Base-by-base conservation (phyloP, 371 early-diverging fungal genomes). In the Circinella umbellata region DNA sequence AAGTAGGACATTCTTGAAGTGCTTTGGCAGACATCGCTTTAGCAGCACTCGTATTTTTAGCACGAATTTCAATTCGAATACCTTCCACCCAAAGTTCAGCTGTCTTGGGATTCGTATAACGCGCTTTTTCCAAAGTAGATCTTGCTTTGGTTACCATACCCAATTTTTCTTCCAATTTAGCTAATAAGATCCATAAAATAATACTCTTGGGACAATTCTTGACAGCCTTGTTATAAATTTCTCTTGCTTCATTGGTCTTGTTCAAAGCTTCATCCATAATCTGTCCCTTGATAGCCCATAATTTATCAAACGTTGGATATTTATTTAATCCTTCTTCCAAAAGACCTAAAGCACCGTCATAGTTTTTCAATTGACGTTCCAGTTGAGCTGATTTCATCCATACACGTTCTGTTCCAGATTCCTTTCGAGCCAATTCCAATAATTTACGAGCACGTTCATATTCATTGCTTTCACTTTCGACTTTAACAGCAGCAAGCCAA, bases 351-450 rank as follows among this genome's bases (percentile, higher is more conserved):
- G 98, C 97, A 42, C 80, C 88, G 0, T 87, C 82, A 20, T 81
- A 75, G 47, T 92, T 77, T 34, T 87, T 88, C 64, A 94, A 81
- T 67, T 95, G 93, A 27, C 98, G 86, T 73, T 97, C 94, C 46
- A 98, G 80, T 54, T 92, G 90, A 0, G 91, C 94, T 7, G 94
- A 92, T 70, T 98, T 98, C 94, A 98, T 95, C 97, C 98, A 98
- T 4, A 98, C 95, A 55, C 93, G 86, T 62, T 85, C 84, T 27
- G 91, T 90, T 55, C 88, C 89, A 17, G 89, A 89, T 63, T 89
- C 78, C 42, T 88, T 86, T 67, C 97, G 82, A 0, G 98, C 98
- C 54, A 89, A 83, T 63, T 88, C 85, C 39, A 98, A 75, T 11
- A 98, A 76, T 39, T 82, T 73, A 46, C 92, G 86, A 0, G 98